Evolutionary conservation across 306 rosid genomes (phyloP).

Genomic region (Arachis hypogaea): DNA sequence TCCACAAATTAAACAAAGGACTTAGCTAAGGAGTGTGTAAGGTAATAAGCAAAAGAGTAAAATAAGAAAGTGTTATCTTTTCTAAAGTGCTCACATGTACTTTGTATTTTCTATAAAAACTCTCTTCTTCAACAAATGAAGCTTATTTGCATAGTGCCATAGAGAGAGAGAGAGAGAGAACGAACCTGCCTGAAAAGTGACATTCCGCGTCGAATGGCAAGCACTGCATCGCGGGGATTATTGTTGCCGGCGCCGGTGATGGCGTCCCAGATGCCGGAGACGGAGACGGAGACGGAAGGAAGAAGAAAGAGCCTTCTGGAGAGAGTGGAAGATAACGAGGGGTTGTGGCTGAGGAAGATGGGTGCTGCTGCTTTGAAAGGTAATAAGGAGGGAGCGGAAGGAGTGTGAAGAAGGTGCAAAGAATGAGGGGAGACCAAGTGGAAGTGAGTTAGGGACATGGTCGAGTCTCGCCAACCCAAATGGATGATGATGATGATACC

Average conservation of each 20-base stretch:
- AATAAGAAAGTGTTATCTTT: no score
- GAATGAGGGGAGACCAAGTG: slow-evolving; percentile 2
- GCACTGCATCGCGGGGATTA: slow-evolving; percentile 66
- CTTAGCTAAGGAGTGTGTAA: no score
- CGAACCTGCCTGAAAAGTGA: slow-evolving; percentile 79
- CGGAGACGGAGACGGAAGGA: slow-evolving; percentile 83
- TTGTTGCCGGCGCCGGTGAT: slow-evolving; percentile 61
- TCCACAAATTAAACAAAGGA: no score
- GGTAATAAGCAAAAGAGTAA: no score
- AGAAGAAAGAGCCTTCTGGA: slow-evolving; percentile 70
- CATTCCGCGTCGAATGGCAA: slow-evolving; percentile 82
- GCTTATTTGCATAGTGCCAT: no score
- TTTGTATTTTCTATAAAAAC: no score
- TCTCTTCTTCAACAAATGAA: no score
- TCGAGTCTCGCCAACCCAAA: background rate
- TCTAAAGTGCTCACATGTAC: no score
- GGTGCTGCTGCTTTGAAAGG: slow-evolving; percentile 45
- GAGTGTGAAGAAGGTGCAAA: background rate
- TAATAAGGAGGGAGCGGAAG: slow-evolving; percentile 17
- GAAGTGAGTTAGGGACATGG: slow-evolving; percentile 51
- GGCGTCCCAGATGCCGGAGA: slow-evolving; percentile 88
- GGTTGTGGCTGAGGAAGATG: slow-evolving; percentile 34
- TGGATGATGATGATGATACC: no score
- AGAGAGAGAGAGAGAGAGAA: background rate
- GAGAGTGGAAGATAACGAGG: slow-evolving; percentile 32